A percentile compares a stretch with the other conserved stretches of the same genome.
phyloP scores from a whole-genome alignment of 495 filamentous ascomycete species.

The Hypoxylon subgilvum region DNA sequence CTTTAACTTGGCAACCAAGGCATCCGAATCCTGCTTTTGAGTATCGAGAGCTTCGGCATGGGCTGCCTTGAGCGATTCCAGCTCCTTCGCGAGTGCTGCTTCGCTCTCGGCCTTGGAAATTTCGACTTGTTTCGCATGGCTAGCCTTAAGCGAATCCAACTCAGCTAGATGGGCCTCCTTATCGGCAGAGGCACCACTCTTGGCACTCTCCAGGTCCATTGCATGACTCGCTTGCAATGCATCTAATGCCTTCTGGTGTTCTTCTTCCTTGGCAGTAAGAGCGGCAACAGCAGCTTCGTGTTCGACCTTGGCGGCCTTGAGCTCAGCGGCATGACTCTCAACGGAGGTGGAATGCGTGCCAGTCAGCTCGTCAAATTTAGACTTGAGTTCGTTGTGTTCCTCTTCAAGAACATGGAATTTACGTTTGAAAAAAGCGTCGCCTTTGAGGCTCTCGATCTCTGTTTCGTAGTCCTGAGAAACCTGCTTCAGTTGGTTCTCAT shows the following conservation, averaged over 20 bases:
- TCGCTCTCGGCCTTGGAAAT: slow-evolving; percentile 49
- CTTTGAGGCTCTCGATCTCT: slow-evolving; percentile 63
- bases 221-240: slow-evolving; percentile 53
- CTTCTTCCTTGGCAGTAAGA: slow-evolving; percentile 49
- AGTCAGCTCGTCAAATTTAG: slow-evolving; percentile 38
- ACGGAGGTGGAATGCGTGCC: slow-evolving; percentile 48
- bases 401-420: slow-evolving; percentile 58
- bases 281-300: slow-evolving; percentile 44
- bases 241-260: slow-evolving; percentile 51
- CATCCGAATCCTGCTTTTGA: slow-evolving; percentile 38
- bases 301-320: slow-evolving; percentile 48
- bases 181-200: slow-evolving; percentile 47
- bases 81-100: slow-evolving; percentile 45
- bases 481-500: slow-evolving; percentile 56
- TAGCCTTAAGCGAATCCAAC: slow-evolving; percentile 53
- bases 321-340: slow-evolving; percentile 44
- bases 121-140: slow-evolving; percentile 55
- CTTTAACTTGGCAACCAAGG: slow-evolving; percentile 47
- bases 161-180: slow-evolving; percentile 45
- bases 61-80: slow-evolving; percentile 49
- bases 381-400: slow-evolving; percentile 51
- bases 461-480: slow-evolving; percentile 60
- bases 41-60: slow-evolving; percentile 47
- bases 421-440: slow-evolving; percentile 61
- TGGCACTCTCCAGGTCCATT: slow-evolving; percentile 52